Percentiles rank a stretch among this genome's conserved stretches.
phyloP scores from a whole-genome alignment of 768 basidiomycete species.

The Calvatia gigantea region DNA sequence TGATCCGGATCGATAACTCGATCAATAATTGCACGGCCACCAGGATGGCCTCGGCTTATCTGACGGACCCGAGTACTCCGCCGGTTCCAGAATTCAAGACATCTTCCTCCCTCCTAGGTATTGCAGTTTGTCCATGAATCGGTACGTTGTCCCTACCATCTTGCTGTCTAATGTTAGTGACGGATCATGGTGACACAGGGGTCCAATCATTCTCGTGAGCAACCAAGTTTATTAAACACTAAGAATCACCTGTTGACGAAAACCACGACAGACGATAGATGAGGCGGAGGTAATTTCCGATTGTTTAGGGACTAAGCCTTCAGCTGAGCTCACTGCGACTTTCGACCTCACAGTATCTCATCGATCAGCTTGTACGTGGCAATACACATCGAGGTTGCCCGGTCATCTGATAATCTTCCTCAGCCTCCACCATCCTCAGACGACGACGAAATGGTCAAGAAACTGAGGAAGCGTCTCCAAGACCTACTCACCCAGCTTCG shows the following conservation, averaged over 20 bases:
- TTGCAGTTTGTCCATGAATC: slow-evolving; percentile 3
- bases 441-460: slow-evolving; percentile 35
- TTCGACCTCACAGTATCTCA: slow-evolving; percentile 31
- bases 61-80: too few species aligned
- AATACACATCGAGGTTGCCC: too few species aligned
- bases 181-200: slow-evolving; percentile 11
- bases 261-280: slow-evolving; percentile 22
- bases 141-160: neutral
- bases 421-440: slow-evolving; percentile 35
- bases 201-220: slow-evolving; percentile 22
- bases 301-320: too few species aligned
- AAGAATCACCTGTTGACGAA: neutral
- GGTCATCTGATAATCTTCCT: neutral
- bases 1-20: too few species aligned
- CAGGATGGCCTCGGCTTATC: too few species aligned
- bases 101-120: neutral
- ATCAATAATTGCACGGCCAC: too few species aligned
- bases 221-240: neutral
- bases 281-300: slow-evolving; percentile 22
- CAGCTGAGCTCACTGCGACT: too few species aligned
- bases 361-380: slow-evolving; percentile 33
- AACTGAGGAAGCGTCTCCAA: slow-evolving; percentile 30
- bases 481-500: slow-evolving; percentile 31
- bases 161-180: neutral
- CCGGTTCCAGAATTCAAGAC: too few species aligned